Conservation (phyloP, 106 monocot genomes). For the Dendrobium huoshanense region DNA sequence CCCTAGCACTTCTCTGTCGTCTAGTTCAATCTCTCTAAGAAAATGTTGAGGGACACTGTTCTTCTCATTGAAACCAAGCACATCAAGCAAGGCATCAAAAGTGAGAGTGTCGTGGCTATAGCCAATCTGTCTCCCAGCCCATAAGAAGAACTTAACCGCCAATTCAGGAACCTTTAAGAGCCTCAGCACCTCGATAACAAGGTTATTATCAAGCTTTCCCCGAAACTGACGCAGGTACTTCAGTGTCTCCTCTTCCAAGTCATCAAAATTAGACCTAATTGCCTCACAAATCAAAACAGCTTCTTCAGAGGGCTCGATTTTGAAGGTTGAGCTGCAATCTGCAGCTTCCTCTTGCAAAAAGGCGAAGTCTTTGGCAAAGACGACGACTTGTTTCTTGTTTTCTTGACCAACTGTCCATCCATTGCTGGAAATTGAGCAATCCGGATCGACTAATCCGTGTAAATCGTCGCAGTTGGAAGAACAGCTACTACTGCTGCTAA, state of each 20-base stretch:
- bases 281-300: constrained; percentile 47
- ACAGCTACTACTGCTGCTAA: constrained; percentile 12
- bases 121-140: constrained; percentile 88
- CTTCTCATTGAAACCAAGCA: constrained; percentile 43
- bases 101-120: constrained; percentile 47
- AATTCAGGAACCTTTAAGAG: constrained; percentile 38
- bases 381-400: neutral
- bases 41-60: constrained; percentile 41
- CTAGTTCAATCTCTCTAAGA: constrained; percentile 56
- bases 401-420: neutral
- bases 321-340: neutral
- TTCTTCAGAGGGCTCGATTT: constrained; percentile 22
- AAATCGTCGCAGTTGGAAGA: constrained; percentile 23
- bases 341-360: constrained; percentile 43
- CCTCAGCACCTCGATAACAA: constrained; percentile 64
- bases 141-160: constrained; percentile 73
- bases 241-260: constrained; percentile 43
- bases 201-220: constrained; percentile 36
- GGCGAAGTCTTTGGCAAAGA: constrained; percentile 58
- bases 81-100: constrained; percentile 56
- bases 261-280: constrained; percentile 25
- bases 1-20: constrained; percentile 76
- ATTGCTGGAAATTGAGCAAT: neutral
- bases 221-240: constrained; percentile 62
- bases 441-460: constrained; percentile 36